These are phyloP conservation scores for Silene uniflora DNA, from an alignment of 148 eudicot species.

Conservation along the genomic window DNA sequence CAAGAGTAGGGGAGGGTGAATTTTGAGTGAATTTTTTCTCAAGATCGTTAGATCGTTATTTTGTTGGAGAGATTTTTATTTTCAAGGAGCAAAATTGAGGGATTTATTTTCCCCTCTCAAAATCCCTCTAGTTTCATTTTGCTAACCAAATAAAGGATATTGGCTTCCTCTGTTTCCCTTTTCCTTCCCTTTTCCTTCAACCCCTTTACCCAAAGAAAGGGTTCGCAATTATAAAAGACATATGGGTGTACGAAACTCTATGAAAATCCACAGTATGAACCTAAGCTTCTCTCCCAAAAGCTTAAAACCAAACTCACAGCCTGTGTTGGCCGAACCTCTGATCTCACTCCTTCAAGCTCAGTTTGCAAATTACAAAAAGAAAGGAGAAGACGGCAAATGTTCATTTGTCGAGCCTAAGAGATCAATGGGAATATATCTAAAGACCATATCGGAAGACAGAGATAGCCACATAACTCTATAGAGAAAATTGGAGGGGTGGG, in stretches of 20 bases:
- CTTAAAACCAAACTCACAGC: neutral
- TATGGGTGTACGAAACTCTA: neutral
- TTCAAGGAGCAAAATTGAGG: no score
- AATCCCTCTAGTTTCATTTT: no score
- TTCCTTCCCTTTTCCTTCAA: neutral
- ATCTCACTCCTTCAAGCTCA: neutral
- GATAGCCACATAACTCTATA: neutral
- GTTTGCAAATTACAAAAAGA: neutral
- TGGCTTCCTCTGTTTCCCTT: neutral
- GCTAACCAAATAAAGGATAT: no score
- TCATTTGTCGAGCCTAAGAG: neutral
- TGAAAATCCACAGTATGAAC: neutral
- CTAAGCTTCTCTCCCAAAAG: neutral
- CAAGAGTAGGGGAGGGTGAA: no score
- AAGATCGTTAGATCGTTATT: no score
- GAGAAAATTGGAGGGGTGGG: neutral
- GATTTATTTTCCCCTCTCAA: no score
- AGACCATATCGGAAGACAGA: neutral
- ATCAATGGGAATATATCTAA: neutral
- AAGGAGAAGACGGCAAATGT: neutral
- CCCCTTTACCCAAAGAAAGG: neutral
- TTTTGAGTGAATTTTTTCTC: no score
- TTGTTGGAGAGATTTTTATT: no score
- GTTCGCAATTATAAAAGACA: neutral
- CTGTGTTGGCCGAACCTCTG: neutral